These are phyloP conservation scores for Gaultheria prostrata DNA, from an alignment of 148 eudicot species.

Conservation along the genomic window DNA sequence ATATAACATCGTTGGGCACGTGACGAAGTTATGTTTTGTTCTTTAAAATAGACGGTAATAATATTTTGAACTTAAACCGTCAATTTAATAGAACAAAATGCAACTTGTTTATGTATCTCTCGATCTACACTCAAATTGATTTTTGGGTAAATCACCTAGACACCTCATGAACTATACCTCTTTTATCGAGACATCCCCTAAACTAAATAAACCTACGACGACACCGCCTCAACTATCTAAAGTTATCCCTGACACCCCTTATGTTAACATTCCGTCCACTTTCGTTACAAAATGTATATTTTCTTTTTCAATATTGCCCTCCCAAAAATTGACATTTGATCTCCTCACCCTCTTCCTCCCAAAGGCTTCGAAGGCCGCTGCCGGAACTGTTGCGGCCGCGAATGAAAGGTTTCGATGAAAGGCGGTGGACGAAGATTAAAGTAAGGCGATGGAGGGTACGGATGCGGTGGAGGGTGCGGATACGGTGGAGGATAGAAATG, in stretches of 20 bases:
- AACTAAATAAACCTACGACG: no score
- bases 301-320: no score
- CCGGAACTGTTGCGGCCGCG: constrained; percentile 18
- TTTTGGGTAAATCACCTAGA: no score
- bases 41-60: not conserved
- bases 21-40: not conserved
- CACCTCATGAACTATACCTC: no score
- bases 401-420: no score
- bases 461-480: constrained; percentile 2
- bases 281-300: no score
- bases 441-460: constrained; percentile 9
- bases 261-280: no score
- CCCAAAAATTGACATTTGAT: no score
- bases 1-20: not conserved
- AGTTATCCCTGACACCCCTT: no score
- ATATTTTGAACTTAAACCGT: not conserved
- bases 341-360: no score
- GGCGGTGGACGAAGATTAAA: constrained; percentile 15
- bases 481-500: not conserved
- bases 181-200: no score
- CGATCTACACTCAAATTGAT: not conserved
- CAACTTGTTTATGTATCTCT: not conserved
- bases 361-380: constrained; percentile 31
- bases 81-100: not conserved
- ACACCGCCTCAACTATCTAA: no score